phyloP scores from a whole-genome alignment of 768 basidiomycete genomes.

The Naematelia aurantialba region DNA sequence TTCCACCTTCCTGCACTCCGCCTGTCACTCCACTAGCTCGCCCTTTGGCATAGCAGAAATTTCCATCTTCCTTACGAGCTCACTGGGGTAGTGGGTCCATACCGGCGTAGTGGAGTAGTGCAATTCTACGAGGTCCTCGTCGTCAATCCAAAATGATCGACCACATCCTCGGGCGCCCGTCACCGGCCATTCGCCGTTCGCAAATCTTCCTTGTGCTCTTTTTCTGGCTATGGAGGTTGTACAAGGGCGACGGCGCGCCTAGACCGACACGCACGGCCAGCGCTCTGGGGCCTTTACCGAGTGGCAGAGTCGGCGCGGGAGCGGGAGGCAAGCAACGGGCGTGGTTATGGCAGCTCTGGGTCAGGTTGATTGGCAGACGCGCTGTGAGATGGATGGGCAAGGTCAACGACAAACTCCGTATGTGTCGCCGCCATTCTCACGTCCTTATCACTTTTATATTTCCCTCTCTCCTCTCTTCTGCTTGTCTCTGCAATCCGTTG shows the following conservation, averaged over 20 bases:
- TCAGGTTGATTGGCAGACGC: conserved; percentile 27
- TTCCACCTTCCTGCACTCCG: neutral
- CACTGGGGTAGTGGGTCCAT: too few species aligned
- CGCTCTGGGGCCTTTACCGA: conserved; percentile 15
- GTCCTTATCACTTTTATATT: neutral
- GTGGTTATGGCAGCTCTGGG: conserved; percentile 29
- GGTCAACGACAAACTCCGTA: conserved; percentile 42
- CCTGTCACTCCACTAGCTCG: too few species aligned
- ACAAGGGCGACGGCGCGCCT: conserved; percentile 55
- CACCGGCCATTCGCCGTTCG: conserved; percentile 79
- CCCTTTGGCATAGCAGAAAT: too few species aligned
- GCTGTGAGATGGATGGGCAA: conserved; percentile 32
- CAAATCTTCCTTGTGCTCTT: conserved; percentile 89
- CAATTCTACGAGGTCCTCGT: too few species aligned
- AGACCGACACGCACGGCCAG: conserved; percentile 9
- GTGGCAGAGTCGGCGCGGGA: conserved; percentile 18
- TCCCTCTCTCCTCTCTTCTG: neutral
- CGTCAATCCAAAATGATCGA: conserved; percentile 76
- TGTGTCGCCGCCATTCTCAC: conserved; percentile 12
- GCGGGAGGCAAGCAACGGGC: conserved; percentile 7
- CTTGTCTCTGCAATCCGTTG: neutral
- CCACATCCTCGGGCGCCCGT: conserved; percentile 82
- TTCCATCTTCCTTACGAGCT: too few species aligned
- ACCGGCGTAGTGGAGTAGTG: too few species aligned
- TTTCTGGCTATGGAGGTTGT: conserved; percentile 85